phyloP scores from a whole-genome alignment of 352 stramenopile genomes.

The Phytophthora vignae region DNA sequence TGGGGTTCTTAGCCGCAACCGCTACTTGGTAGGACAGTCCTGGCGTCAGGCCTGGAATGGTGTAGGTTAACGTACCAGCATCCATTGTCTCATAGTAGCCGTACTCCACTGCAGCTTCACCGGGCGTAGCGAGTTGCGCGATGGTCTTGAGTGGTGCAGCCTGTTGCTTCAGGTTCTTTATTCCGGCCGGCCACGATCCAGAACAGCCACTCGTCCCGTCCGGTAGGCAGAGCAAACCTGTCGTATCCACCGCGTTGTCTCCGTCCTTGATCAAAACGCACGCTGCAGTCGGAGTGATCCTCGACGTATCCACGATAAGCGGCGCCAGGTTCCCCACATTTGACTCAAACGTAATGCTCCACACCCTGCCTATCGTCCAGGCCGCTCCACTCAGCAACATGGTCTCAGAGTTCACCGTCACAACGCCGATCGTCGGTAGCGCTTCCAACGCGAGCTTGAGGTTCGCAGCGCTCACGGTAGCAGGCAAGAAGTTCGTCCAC shows the following conservation, averaged over 20 bases:
- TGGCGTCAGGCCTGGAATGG: conserved; percentile 71
- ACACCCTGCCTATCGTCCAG: conserved; percentile 57
- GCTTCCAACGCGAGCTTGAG: conserved; percentile 70
- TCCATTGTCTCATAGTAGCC: conserved; percentile 75
- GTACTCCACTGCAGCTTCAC: conserved; percentile 73
- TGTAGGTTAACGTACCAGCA: conserved; percentile 69
- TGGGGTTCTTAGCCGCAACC: conserved; percentile 90
- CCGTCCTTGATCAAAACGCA: conserved; percentile 79
- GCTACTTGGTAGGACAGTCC: conserved; percentile 87
- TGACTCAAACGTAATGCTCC: conserved; percentile 84
- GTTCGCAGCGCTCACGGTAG: conserved; percentile 41
- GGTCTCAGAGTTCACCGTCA: conserved; percentile 49
- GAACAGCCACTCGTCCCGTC: conserved; percentile 44
- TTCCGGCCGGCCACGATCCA: conserved; percentile 49
- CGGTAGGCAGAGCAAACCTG: conserved; percentile 53
- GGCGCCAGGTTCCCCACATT: conserved; percentile 65
- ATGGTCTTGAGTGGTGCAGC: conserved; percentile 13
- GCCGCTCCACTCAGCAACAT: conserved; percentile 17
- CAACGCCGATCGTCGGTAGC: conserved; percentile 70
- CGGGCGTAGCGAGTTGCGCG: conserved; percentile 30
- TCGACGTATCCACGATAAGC: conserved; percentile 65
- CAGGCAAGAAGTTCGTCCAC: conserved; percentile 75
- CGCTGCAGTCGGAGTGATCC: conserved; percentile 55
- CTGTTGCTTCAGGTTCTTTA: conserved; percentile 22
- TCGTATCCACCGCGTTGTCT: conserved; percentile 69